Evolutionary conservation across 768 basidiomycete species (phyloP).

Genomic region (Gymnopilus dilepis): DNA sequence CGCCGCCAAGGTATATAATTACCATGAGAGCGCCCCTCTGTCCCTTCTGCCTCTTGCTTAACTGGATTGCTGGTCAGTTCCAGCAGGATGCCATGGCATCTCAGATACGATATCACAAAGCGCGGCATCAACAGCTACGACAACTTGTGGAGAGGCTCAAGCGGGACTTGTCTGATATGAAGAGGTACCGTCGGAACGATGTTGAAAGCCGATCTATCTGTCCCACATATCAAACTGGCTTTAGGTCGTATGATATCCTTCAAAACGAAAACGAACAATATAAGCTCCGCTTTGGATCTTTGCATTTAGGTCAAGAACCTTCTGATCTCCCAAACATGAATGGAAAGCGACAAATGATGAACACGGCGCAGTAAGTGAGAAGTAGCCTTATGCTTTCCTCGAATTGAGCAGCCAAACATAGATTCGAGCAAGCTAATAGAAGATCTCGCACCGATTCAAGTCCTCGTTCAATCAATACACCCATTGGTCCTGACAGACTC

Average conservation of each 20-base stretch:
- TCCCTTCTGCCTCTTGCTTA: neutral
- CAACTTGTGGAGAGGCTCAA: slow-evolving; percentile 57
- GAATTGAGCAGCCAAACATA: slow-evolving; percentile 6
- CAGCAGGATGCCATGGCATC: slow-evolving; percentile 78
- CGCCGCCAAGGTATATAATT: slow-evolving; percentile 61
- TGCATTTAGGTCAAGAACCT: slow-evolving; percentile 30
- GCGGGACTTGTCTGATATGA: slow-evolving; percentile 56
- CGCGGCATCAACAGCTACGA: slow-evolving; percentile 61
- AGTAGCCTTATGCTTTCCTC: neutral
- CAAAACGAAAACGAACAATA: slow-evolving; percentile 54
- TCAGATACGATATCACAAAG: slow-evolving; percentile 68
- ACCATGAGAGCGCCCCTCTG: neutral
- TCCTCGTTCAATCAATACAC: slow-evolving; percentile 60
- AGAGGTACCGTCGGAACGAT: slow-evolving; percentile 50
- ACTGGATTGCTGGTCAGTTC: slow-evolving; percentile 53
- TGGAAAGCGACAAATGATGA: slow-evolving; percentile 67
- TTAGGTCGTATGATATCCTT: slow-evolving; percentile 57
- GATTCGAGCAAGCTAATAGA: slow-evolving; percentile 27
- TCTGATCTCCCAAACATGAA: slow-evolving; percentile 55
- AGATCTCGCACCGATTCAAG: slow-evolving; percentile 55
- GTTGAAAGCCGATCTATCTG: slow-evolving; percentile 17
- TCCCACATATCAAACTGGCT: slow-evolving; percentile 10
- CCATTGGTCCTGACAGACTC: slow-evolving; percentile 65
- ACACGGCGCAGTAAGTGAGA: slow-evolving; percentile 32
- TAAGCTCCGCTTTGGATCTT: slow-evolving; percentile 38